Percentiles rank a stretch among this genome's conserved stretches.
Conservation (phyloP, 257 asterid genomes). For the Oldenlandia corymbosa region DNA sequence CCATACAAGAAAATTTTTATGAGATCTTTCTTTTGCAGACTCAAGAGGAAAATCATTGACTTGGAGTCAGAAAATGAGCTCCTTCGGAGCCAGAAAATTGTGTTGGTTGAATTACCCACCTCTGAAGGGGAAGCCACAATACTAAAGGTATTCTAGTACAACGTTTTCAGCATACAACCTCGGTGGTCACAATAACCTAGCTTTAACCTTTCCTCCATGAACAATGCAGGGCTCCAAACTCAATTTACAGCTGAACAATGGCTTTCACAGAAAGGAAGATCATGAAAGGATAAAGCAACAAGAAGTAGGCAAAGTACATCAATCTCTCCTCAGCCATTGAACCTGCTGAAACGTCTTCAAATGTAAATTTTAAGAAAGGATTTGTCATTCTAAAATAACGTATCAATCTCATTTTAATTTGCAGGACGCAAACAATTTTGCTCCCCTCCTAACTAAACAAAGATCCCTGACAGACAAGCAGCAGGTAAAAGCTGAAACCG, state of each 20-base stretch:
- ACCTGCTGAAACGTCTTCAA: slow-evolving; percentile 2
- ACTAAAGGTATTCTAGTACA: slow-evolving; percentile 41
- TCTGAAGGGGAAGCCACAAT: slow-evolving; percentile 29
- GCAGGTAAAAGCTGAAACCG: slow-evolving; percentile 51
- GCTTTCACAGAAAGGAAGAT: slow-evolving; percentile 31
- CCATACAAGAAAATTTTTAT: slow-evolving; percentile 6
- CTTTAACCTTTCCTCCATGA: slow-evolving; percentile 6
- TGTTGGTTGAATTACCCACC: slow-evolving; percentile 41
- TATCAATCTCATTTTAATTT: slow-evolving; percentile 16
- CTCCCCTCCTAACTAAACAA: slow-evolving; percentile 60
- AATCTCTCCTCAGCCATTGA: slow-evolving; percentile 21
- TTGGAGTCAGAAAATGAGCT: slow-evolving; percentile 68
- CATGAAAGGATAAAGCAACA: slow-evolving; percentile 36
- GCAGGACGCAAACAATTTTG: slow-evolving; percentile 51
- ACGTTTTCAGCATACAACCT: background rate
- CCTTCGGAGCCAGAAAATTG: slow-evolving; percentile 50
- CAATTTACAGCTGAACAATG: slow-evolving; percentile 37
- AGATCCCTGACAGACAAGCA: slow-evolving; percentile 83
- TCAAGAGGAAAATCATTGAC: slow-evolving; percentile 55
- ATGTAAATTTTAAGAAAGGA: background rate
- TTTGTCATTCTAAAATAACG: slow-evolving; percentile 8
- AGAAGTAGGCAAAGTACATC: slow-evolving; percentile 40
- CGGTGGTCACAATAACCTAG: background rate
- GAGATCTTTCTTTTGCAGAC: slow-evolving; percentile 35
- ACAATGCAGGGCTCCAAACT: slow-evolving; percentile 43